These are phyloP conservation scores for Asterochloris sp. DNA, from an alignment of 139 green algal genomes.

Conservation along the genomic window DNA sequence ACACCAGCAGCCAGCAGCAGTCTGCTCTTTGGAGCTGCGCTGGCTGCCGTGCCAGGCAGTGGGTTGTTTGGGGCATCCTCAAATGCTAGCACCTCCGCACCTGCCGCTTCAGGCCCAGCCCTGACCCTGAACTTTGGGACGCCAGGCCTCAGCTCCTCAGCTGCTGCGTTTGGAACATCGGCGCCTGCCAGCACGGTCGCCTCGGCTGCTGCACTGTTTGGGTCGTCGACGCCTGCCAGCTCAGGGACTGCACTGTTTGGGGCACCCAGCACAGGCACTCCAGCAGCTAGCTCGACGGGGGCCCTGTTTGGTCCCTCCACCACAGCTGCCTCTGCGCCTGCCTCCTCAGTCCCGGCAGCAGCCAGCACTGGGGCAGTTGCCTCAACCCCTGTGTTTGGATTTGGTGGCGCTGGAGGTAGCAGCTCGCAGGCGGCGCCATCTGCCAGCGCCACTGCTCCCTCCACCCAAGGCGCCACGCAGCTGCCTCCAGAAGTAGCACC, in stretches of 20 bases:
- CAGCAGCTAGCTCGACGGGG: background rate
- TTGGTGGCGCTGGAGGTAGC: background rate
- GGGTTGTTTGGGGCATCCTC: too few species aligned
- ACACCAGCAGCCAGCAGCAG: background rate
- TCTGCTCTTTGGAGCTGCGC: too few species aligned
- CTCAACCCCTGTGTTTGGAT: background rate
- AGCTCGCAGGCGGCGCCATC: background rate
- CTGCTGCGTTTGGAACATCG: background rate
- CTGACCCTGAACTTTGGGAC: too few species aligned
- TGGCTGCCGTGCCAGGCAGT: too few species aligned
- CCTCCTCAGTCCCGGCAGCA: background rate
- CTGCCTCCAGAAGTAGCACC: background rate
- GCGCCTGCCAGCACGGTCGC: background rate
- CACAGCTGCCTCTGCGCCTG: background rate
- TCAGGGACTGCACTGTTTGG: background rate
- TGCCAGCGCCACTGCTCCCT: background rate
- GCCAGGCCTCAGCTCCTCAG: background rate
- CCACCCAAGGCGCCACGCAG: background rate
- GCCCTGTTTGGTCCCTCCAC: background rate
- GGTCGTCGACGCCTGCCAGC: background rate
- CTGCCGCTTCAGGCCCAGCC: too few species aligned
- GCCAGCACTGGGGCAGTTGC: background rate
- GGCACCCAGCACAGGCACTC: background rate
- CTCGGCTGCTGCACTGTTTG: background rate
- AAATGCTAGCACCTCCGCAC: too few species aligned